Evolutionary conservation across 2,329 filamentous ascomycete genomes (phyloP), one percentile per base, ranked within the genome.

Genomic region (Fusarium multiceps): DNA sequence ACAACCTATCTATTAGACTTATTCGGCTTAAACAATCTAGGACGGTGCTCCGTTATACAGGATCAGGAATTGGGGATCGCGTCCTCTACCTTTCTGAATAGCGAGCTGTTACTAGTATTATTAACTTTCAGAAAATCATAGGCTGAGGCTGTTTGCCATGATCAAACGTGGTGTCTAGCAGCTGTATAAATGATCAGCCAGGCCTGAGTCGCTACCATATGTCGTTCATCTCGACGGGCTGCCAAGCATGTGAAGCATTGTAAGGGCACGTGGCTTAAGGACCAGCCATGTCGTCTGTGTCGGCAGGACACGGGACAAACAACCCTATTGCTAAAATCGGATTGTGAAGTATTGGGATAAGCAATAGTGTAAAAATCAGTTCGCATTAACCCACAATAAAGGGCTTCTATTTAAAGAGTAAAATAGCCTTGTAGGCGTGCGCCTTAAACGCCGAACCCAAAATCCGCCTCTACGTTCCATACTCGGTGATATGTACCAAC

Each of bases 401-500:
- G 53, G 63, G 43, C 63, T 48, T 54, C 56, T 16, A 42, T 50
- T 64, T 65, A 56, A 34, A 47, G 28, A 58, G 49, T 48, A 69
- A 55, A 63, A 54, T 58, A 66, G 25, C 37, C 61, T 55, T 59
- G 34, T 65, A 59, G 63, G 57, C 45, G 32, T 72, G 71, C 72
- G 66, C 72, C 72, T 27, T 27, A 37, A 74, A 74, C 72, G 71
- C 72, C 72, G 58, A 56, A 59, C 63, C 67, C 55, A 48, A 53
- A 50, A 55, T 55, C 68, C 46, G 23, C 59, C 55, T 60, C 50
- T 62, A 62, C 63, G 58, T 57, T 40, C 68, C 62, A 62, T 63
- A 63, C 28, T 60, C 63, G 70, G 53, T 73, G 55, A 62, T 61
- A 55, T 59, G 62, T 61, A 55, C 58, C 56, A 65, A 71, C 59